These are phyloP conservation scores for Trichocomaceae sp. DNA, from an alignment of 2,329 filamentous ascomycete genomes.

Conservation along the genomic window DNA sequence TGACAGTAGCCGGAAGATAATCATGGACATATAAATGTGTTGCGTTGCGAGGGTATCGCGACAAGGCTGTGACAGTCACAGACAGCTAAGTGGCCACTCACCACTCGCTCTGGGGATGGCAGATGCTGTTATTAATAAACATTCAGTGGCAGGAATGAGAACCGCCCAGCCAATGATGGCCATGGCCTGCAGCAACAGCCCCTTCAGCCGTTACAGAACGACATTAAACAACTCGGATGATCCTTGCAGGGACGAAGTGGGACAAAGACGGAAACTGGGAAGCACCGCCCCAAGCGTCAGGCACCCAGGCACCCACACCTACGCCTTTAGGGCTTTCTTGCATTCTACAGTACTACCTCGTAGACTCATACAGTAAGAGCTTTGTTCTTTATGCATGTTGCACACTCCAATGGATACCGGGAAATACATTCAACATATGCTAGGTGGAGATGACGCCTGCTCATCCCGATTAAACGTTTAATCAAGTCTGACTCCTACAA, in stretches of 20 bases:
- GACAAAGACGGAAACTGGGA: conserved; percentile 1
- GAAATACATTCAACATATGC: not conserved
- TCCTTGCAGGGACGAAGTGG: conserved; percentile 1
- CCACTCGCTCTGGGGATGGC: not conserved
- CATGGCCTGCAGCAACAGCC: not conserved
- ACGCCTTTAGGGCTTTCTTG: no score
- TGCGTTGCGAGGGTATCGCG: not conserved
- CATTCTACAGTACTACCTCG: no score
- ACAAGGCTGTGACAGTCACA: conserved; percentile 3
- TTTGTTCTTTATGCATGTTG: conserved; percentile 3
- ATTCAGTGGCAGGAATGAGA: not conserved
- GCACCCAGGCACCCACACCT: not conserved
- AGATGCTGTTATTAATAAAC: not conserved
- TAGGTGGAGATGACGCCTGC: conserved; percentile 7
- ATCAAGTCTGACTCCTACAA: conserved; percentile 8
- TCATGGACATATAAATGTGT: not conserved
- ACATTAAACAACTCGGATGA: no score
- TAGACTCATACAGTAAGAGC: not conserved
- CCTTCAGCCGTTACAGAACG: not conserved
- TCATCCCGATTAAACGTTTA: conserved; percentile 21
- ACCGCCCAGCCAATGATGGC: not conserved
- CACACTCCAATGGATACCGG: conserved; percentile 1
- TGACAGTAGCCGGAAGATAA: not conserved
- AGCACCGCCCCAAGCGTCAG: not conserved
- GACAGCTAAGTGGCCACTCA: not conserved